These are phyloP conservation scores for Pseudocercospora macadamiae DNA, from an alignment of 2,329 filamentous ascomycete species.

Conservation along the genomic window DNA sequence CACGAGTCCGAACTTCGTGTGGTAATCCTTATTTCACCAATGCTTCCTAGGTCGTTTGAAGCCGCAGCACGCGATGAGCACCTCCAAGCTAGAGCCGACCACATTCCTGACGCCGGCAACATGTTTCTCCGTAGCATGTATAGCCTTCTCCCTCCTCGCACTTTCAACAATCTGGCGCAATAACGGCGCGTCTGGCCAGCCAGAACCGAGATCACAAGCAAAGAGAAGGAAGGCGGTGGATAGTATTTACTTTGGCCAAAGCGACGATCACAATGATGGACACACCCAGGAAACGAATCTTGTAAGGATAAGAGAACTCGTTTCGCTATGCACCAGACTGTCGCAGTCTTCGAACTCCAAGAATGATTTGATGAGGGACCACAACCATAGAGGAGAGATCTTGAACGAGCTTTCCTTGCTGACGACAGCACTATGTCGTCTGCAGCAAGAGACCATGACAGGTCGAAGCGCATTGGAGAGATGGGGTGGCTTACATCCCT, in stretches of 20 bases:
- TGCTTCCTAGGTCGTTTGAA: too few relatives aligned
- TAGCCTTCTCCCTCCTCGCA: constrained; percentile 31
- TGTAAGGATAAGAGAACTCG: constrained; percentile 1
- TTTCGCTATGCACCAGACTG: constrained; percentile 7
- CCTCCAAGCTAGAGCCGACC: constrained; percentile 6
- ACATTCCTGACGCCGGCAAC: constrained; percentile 29
- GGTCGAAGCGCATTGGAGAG: neutral
- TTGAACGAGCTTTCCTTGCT: constrained; percentile 26
- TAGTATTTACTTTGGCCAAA: constrained; percentile 8
- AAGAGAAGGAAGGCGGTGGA: constrained; percentile 16
- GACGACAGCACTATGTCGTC: constrained; percentile 24
- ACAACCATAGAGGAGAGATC: constrained; percentile 5
- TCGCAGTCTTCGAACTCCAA: neutral
- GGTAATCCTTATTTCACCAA: too few relatives aligned
- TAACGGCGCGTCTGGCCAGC: neutral
- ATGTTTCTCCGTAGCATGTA: constrained; percentile 32
- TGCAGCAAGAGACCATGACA: constrained; percentile 23
- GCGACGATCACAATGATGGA: neutral
- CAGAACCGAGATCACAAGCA: neutral
- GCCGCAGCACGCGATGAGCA: constrained; percentile 10
- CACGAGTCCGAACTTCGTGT: too few relatives aligned
- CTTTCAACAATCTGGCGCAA: constrained; percentile 28
- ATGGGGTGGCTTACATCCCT: constrained; percentile 3
- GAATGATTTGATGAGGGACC: neutral
- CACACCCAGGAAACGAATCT: neutral